Base-by-base conservation (phyloP, 179 eudicot species). In the Spergularia azorica region DNA sequence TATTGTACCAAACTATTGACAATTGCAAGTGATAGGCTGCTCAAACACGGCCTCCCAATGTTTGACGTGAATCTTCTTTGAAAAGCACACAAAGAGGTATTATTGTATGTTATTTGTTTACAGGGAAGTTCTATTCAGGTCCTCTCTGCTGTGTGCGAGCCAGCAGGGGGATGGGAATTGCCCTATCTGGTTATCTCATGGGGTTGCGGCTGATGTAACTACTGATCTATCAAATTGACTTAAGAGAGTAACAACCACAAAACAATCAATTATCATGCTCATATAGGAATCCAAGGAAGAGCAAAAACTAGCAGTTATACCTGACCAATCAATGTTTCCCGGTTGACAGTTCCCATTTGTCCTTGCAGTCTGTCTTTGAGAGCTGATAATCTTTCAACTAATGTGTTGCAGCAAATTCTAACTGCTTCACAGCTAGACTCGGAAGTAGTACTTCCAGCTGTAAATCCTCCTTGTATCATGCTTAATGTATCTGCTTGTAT, bases 341-440 rank as follows among this genome's bases (percentile, higher is more conserved):
- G 93, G 64, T 75, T 82, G 21, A 91, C 72, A 38, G 86, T 77
- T 63, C 87, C 90, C 72, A 16, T 78, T 71, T 86, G 76, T 65
- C 85, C 85, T 68, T 77, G 80, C 83, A 95, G 79, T 69, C 63
- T 85, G 50, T 89, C 85, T 80, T 83, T 90, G 0, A 95, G 69
- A 21, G 91, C 89, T 21, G 71, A 74, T 61, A 95, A 75, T 80
- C 97, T 89, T 52, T 91, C 94, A 70, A 91, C 90, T 84, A 95
- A 87, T 46, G 79, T 79, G 63, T 81, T 70, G 72, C 99, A 95
- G 82, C 95, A 90, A 77, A 90, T 84, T 82, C 89, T 84, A 75
- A 87, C 97, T 12, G 99, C 99, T 84, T 87, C 97, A 80, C 97
- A 95, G 85, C 99, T 90, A 16, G 94, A 74, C 76, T 95, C 99